Percentiles rank a stretch among this genome's conserved stretches.
Evolutionary conservation across 495 filamentous ascomycete genomes (phyloP).

Genomic region (Achaetomiella virescens): DNA sequence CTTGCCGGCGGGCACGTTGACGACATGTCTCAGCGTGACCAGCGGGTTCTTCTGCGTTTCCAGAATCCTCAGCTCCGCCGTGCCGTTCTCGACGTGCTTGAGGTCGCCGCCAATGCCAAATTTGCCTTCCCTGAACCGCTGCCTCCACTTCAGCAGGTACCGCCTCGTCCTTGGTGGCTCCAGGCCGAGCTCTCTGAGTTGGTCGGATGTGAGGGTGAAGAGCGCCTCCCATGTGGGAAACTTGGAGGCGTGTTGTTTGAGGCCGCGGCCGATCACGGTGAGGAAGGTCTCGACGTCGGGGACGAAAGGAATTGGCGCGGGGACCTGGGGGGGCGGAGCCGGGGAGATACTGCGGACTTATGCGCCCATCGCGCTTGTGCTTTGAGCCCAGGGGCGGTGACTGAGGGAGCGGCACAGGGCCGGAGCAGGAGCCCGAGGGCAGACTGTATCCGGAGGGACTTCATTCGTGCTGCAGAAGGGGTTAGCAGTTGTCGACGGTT

Average conservation of each 20-base stretch:
- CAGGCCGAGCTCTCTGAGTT: slow-evolving; percentile 76
- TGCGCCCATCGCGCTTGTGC: slow-evolving; percentile 28
- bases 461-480: slow-evolving; percentile 22
- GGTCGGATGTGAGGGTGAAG: slow-evolving; percentile 67
- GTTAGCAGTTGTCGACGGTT: background rate
- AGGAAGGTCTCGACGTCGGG: slow-evolving; percentile 87
- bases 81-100: slow-evolving; percentile 63
- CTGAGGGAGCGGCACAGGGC: slow-evolving; percentile 17
- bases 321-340: slow-evolving; percentile 49
- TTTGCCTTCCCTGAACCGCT: slow-evolving; percentile 68
- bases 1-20: slow-evolving; percentile 63
- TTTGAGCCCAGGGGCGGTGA: slow-evolving; percentile 19
- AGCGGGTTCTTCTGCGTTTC: slow-evolving; percentile 45
- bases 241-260: slow-evolving; percentile 71
- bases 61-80: slow-evolving; percentile 60
- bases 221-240: slow-evolving; percentile 84
- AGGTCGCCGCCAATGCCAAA: slow-evolving; percentile 77
- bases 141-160: slow-evolving; percentile 81
- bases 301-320: slow-evolving; percentile 71
- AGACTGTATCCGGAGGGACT: slow-evolving; percentile 25
- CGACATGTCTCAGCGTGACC: slow-evolving; percentile 39
- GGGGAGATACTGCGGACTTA: slow-evolving; percentile 27
- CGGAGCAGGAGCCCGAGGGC: slow-evolving; percentile 28
- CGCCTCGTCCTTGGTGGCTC: slow-evolving; percentile 74
- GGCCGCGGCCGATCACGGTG: slow-evolving; percentile 79